Percentiles rank a stretch among this genome's conserved stretches.
phyloP scores from a whole-genome alignment of 179 eudicot genomes.

The Kewa caespitosa region DNA sequence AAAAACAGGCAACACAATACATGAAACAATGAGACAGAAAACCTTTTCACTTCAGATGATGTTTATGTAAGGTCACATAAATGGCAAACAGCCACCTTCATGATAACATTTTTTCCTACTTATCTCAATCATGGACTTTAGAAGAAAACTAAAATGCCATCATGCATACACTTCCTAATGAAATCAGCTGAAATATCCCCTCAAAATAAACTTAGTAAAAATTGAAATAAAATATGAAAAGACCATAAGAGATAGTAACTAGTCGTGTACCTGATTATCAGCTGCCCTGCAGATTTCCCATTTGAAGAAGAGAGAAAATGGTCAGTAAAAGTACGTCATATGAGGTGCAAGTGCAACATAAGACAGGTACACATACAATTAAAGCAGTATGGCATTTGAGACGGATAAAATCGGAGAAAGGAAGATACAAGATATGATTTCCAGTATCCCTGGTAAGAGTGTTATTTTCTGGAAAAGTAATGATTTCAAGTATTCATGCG shows the following conservation, averaged over 20 bases:
- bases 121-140: neutral
- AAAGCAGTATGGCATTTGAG: neutral
- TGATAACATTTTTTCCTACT: neutral
- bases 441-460: neutral
- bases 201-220: too few relatives aligned
- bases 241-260: neutral
- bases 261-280: constrained; percentile 53
- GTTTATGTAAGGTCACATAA: neutral
- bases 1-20: neutral
- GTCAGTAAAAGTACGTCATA: constrained; percentile 11
- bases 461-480: neutral
- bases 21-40: neutral
- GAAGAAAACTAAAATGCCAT: neutral
- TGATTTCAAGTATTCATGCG: too few relatives aligned
- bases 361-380: neutral
- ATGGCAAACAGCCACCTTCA: neutral
- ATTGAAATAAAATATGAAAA: neutral
- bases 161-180: neutral
- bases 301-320: constrained; percentile 10
- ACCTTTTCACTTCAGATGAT: neutral
- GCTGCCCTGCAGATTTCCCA: constrained; percentile 48
- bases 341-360: neutral
- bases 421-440: neutral
- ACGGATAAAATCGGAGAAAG: neutral
- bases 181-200: too few relatives aligned